Base-by-base conservation (phyloP, 1,139 yeast genomes). In the Pneumocystis jirovecii region DNA sequence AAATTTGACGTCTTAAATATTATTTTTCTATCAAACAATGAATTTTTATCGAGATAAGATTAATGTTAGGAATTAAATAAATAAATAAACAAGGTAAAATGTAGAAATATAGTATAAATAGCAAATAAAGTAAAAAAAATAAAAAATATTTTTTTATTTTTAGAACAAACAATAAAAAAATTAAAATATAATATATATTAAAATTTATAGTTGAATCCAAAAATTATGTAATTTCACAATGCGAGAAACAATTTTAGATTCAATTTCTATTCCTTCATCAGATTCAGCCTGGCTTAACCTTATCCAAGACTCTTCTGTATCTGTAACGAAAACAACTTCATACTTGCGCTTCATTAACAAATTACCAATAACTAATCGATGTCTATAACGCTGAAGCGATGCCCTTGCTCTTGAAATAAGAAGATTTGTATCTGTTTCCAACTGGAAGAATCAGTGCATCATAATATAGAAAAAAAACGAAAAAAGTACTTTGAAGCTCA, bases 361-460 rank as follows among this genome's bases (percentile, higher is more conserved):
- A 73, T 95, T 95, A 10, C 98, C 99, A 74, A 95, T 90, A 12
- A 95, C 99, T 68, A 95, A 78, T 73, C 90, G 97, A 75, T 95
- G 98, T 69, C 85, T 87, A 74, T 95, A 95, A 68, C 96, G 80
- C 45, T 83, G 83, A 68, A 95, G 79, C 0, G 98, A 97, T 65
- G 81, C 83, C 64, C 78, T 78, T 5, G 96, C 89, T 76, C 95
- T 95, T 66, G 82, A 79, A 61, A 89, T 80, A 70, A 95, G 78
- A 31, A 95, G 82, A 15, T 78, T 72, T 68, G 77, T 75, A 74
- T 95, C 98, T 0, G 99, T 95, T 73, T 95, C 99, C 67, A 93
- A 81, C 75, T 64, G 40, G 17, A 10, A 12, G 15, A 44, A 12
- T 44, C 25, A 19, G 19, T 10, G 8, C 12, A 10, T 17, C 12